Evolutionary conservation across 2,329 filamentous ascomycete genomes (phyloP).

Genomic region (Fusarium sp.): DNA sequence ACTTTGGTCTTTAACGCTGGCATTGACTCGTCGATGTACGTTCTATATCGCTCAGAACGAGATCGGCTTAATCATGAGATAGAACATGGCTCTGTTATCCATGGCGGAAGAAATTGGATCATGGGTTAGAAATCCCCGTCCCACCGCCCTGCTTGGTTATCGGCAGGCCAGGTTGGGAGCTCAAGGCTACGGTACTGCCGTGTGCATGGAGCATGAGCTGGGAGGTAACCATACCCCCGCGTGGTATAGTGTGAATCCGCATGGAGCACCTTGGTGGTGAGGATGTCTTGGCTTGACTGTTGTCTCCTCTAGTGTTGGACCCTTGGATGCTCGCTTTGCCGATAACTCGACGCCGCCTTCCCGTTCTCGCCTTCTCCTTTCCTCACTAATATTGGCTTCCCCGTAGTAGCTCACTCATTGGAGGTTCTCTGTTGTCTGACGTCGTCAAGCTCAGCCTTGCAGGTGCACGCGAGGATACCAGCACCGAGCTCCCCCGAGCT

Average conservation of each 20-base stretch:
- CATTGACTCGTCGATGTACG: background rate
- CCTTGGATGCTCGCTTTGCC: background rate
- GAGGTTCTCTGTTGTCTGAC: background rate
- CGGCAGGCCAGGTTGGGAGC: background rate
- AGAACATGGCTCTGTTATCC: background rate
- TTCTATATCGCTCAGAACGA: background rate
- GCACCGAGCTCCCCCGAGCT: background rate
- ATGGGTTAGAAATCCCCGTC: background rate
- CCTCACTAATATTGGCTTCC: background rate
- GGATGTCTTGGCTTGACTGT: conserved; percentile 1
- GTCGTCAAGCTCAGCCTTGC: conserved; percentile 4
- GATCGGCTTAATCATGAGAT: background rate
- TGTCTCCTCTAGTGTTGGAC: background rate
- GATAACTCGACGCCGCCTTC: background rate
- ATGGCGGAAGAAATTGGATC: background rate
- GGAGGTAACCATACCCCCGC: conserved; percentile 8
- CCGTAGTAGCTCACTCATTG: background rate
- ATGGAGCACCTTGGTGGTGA: conserved; percentile 1
- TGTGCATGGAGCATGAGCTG: conserved; percentile 11
- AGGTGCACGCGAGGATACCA: background rate
- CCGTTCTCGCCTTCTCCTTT: background rate
- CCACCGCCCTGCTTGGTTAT: background rate
- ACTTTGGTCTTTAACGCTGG: background rate
- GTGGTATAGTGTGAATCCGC: background rate
- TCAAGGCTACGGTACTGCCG: background rate